Conservation (phyloP, 305 asterid genomes). For the Euphrasia arctica region DNA sequence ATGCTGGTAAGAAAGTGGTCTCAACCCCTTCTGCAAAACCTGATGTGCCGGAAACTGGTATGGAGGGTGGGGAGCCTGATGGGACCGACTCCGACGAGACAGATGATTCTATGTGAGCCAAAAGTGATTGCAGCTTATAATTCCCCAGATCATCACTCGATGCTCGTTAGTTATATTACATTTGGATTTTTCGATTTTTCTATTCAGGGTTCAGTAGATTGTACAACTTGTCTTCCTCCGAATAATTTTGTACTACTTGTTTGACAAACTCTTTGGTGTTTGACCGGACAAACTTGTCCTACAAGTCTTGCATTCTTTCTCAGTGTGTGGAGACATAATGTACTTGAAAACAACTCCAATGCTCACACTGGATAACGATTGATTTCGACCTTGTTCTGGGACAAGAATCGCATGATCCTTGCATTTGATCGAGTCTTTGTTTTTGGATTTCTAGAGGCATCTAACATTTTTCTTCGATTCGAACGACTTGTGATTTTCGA, state of each 20-base stretch:
- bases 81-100: slow-evolving; percentile 89
- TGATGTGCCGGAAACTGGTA: slow-evolving; percentile 51
- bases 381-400: no score
- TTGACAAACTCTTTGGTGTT: slow-evolving; percentile 28
- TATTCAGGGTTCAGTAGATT: not conserved
- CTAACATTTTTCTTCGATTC: no score
- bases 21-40: slow-evolving; percentile 59
- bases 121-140: slow-evolving; percentile 3
- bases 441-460: no score
- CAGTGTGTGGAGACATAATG: no score
- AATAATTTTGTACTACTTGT: not conserved
- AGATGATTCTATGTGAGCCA: slow-evolving; percentile 71
- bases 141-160: not conserved
- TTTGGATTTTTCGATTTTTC: not conserved
- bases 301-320: not conserved
- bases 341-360: no score
- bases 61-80: slow-evolving; percentile 68
- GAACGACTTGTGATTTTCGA: no score
- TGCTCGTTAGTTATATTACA: slow-evolving; percentile 2
- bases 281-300: slow-evolving; percentile 21
- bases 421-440: no score
- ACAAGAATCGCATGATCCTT: no score
- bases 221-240: no score
- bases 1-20: slow-evolving; percentile 50
- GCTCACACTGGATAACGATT: no score